A percentile compares a stretch with the other conserved stretches of the same genome.
These are phyloP conservation scores for Pseudonitzschia multiseries DNA, from an alignment of 108 stramenopile genomes.

Conservation along the genomic window DNA sequence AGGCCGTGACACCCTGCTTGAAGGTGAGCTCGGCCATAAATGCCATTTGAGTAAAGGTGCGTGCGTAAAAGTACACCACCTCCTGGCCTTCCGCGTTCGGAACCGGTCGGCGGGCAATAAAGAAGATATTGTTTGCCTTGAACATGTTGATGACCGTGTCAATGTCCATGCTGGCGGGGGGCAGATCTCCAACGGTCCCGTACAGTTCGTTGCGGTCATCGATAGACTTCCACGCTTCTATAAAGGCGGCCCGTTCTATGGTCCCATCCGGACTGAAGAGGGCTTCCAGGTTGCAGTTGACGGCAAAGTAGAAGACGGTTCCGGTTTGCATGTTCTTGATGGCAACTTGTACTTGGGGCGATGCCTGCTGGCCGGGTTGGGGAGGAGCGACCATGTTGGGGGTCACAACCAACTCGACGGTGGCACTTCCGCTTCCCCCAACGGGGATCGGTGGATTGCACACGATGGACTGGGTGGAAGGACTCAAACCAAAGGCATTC, in stretches of 20 bases:
- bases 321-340: slow-evolving; percentile 92
- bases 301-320: slow-evolving; percentile 90
- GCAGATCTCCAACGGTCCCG: slow-evolving; percentile 67
- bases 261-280: slow-evolving; percentile 76
- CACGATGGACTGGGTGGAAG: slow-evolving; percentile 82
- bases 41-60: slow-evolving; percentile 70
- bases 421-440: slow-evolving; percentile 53
- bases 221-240: slow-evolving; percentile 84
- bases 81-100: slow-evolving; percentile 91
- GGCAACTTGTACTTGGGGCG: slow-evolving; percentile 88
- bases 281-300: slow-evolving; percentile 79
- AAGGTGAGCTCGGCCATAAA: slow-evolving; percentile 94
- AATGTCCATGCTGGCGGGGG: slow-evolving; percentile 68
- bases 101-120: slow-evolving; percentile 92
- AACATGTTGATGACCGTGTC: slow-evolving; percentile 82
- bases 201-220: slow-evolving; percentile 91
- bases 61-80: slow-evolving; percentile 89
- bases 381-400: slow-evolving; percentile 82
- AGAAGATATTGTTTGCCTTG: slow-evolving; percentile 76
- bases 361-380: slow-evolving; percentile 63
- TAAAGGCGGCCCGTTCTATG: slow-evolving; percentile 76
- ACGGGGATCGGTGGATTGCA: slow-evolving; percentile 73
- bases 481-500: slow-evolving; percentile 95
- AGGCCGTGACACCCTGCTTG: slow-evolving; percentile 88
- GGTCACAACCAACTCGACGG: slow-evolving; percentile 68